Evolutionary conservation across 768 basidiomycete species (phyloP), one percentile per base, ranked within the genome.

Genomic region (Asterophora lycoperdoides): DNA sequence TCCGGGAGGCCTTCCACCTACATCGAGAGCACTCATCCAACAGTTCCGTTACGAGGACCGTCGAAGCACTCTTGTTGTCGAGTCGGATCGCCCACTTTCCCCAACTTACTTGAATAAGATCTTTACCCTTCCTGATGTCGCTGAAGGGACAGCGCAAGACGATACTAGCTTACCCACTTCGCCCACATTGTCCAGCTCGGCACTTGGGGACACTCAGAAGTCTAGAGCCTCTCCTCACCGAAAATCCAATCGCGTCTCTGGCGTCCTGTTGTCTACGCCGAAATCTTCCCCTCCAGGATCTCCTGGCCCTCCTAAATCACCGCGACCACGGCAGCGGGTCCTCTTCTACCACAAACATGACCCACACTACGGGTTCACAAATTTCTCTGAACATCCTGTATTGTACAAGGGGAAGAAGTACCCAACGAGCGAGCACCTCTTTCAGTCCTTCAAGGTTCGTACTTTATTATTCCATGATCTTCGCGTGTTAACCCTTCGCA

Each of bases 371-470:
- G 84, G 81, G 6, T 86, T 86, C 58, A 85, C 84, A 35, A 86
- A 86, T 62, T 86, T 86, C 62, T 86, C 86, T 8, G 62, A 78
- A 0, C 84, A 87, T 61, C 70, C 78, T 37, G 77, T 89, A 8
- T 56, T 69, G 8, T 82, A 84, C 60, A 73, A 79, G 28, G 79
- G 79, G 34, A 83, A 80, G 59, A 71, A 65, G 46, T 89, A 87
- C 59, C 83, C 85, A 1, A 89, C 86, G 0, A 83, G 83, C 59
- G 86, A 87, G 60, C 86, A 88, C 63, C 74, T 88, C 9, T 88
- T 86, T 58, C 86, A 88, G 56, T 81, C 86, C 2, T 77, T 86
- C 67, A 87, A 86, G 62, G 83, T 81, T 46, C 9, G 63, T 54
- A n/a, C 29, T 18, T 33, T 13, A 19, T n/a, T 18, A 11, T 39